Base-by-base conservation (phyloP, 805 yeast genomes). In the Saturnispora saitoi region DNA sequence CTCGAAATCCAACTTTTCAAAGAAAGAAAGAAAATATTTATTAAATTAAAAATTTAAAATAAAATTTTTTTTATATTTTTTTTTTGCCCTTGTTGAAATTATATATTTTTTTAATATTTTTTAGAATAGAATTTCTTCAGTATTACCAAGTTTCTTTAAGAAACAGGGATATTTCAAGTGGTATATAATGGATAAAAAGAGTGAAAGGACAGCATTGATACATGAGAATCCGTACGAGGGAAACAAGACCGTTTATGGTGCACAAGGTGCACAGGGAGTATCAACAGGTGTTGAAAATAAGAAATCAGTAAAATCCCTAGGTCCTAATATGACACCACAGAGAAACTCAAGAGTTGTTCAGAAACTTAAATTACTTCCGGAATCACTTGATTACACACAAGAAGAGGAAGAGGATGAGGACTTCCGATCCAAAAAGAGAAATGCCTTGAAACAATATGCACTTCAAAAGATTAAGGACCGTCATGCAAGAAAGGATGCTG, bases 401-500 rank as follows among this genome's bases (percentile, higher is more conserved):
- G 54, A 54, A 1, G 59, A 58, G 19, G 54, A 46, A 15, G 45
- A 55, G 9, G 59, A 34, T 43, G 48, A 32, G 7, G 49, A 45
- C 26, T 51, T 49, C 20, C 34, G 54, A 15, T 53, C 42, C 6
- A 56, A 45, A 5, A 57, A 43, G 61, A 54, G 43, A 89, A 87
- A 4, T 10, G 50, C 56, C 19, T 43, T 48, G n/a, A 55, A 51
- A 36, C 56, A 55, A 30, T 50, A 56, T 38, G 83, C 96, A 0
- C 95, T 90, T 60, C 89, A 86, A 48, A 75, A 84, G 52, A 90
- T 90, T 54, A 87, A 83, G 31, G 97, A 91, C 55, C 75, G 84
- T 19, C 83, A 93, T 0, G 97, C 97, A 1, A 72, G 97, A 56
- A 83, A 81, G 54, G 98, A 91, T 70, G 98, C 99, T 0, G 96